These are phyloP conservation scores for Monosporozyma siamensis DNA, from an alignment of 805 yeast species.

Conservation along the genomic window DNA sequence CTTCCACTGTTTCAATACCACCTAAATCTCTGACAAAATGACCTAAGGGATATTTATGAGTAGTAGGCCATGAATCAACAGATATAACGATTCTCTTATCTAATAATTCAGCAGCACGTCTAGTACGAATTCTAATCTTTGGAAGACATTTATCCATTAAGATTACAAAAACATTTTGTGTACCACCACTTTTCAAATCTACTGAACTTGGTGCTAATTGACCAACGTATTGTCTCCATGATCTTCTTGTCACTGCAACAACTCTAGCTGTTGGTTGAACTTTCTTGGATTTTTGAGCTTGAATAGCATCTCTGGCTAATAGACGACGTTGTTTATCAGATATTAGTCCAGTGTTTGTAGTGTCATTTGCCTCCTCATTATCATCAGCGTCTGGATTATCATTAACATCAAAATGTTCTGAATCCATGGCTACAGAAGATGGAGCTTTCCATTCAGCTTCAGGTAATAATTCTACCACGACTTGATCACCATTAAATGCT, in stretches of 20 bases:
- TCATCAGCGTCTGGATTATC: conserved; percentile 49
- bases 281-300: conserved; percentile 43
- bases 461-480: conserved; percentile 83
- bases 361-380: conserved; percentile 38
- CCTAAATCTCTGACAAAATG: conserved; percentile 89
- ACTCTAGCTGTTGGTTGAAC: conserved; percentile 89
- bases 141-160: conserved; percentile 89
- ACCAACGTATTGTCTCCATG: conserved; percentile 95
- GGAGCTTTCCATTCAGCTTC: conserved; percentile 82
- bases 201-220: conserved; percentile 77
- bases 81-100: conserved; percentile 89
- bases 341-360: conserved; percentile 33
- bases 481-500: conserved; percentile 86
- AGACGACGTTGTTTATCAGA: conserved; percentile 42
- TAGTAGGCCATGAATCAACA: conserved; percentile 84
- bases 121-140: conserved; percentile 73
- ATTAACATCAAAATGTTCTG: conserved; percentile 49
- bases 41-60: conserved; percentile 83
- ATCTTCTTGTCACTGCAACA: conserved; percentile 79
- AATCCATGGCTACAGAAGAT: conserved; percentile 69
- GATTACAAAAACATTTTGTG: conserved; percentile 71
- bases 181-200: conserved; percentile 47
- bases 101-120: conserved; percentile 72
- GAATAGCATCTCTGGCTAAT: conserved; percentile 68
- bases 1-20: conserved; percentile 80